Evolutionary conservation across 441 rosid genomes (phyloP).

Genomic region (Syzygium malaccense): DNA sequence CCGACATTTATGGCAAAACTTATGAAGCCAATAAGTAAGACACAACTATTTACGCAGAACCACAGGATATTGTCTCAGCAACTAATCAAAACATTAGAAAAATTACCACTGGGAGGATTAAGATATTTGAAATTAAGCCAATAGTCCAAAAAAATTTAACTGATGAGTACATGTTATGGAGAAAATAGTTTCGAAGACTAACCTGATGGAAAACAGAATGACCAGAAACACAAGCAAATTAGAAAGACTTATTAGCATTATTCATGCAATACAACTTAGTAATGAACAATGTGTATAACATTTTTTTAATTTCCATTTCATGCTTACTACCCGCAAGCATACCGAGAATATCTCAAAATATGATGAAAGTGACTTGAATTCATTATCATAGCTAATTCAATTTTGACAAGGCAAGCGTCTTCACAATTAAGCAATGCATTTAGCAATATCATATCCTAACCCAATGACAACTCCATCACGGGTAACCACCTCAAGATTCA

Average conservation of each 20-base stretch:
- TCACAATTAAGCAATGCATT: not conserved
- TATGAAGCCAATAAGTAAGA: not conserved
- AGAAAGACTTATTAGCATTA: not conserved
- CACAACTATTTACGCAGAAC: not conserved
- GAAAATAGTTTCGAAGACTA: not conserved
- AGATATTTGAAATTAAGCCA: not conserved
- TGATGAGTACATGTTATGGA: not conserved
- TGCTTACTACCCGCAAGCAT: not conserved
- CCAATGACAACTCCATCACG: not conserved
- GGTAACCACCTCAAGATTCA: not conserved
- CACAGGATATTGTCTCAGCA: not conserved
- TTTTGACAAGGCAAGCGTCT: not conserved
- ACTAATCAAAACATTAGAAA: not conserved
- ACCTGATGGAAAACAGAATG: not conserved
- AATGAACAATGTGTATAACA: not conserved
- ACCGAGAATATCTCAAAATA: not conserved
- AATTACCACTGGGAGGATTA: not conserved
- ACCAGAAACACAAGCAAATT: not conserved
- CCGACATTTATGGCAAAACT: not conserved
- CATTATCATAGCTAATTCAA: not conserved
- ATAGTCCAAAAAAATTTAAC: not conserved
- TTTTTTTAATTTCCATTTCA: not conserved
- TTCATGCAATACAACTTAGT: not conserved
- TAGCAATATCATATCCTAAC: not conserved
- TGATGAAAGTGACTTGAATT: not conserved